Evolutionary conservation across 768 basidiomycete species (phyloP).

Genomic region (Leucosporidium yakuticum): DNA sequence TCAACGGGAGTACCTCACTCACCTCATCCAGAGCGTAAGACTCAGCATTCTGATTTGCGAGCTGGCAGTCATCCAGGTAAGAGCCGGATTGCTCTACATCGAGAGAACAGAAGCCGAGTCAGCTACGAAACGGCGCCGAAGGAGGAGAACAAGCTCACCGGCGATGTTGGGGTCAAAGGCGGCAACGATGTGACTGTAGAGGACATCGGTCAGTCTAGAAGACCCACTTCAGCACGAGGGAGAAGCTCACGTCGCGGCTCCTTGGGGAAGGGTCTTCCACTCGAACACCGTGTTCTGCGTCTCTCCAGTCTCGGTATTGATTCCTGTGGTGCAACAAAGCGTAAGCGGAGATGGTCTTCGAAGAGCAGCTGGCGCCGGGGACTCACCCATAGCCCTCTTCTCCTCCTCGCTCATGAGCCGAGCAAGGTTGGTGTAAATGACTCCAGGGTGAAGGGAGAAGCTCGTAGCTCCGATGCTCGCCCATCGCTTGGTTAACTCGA

Average conservation of each 20-base stretch:
- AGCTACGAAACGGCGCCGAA: background rate
- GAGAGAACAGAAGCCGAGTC: background rate
- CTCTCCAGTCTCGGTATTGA: background rate
- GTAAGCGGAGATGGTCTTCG: too few species aligned
- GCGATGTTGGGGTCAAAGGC: background rate
- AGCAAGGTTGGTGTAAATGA: background rate
- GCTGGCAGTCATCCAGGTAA: background rate
- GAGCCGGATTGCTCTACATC: background rate
- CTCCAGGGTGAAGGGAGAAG: background rate
- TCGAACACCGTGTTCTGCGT: background rate
- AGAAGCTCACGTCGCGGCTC: background rate
- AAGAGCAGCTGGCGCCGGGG: too few species aligned
- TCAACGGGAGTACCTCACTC: background rate
- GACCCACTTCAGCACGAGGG: too few species aligned
- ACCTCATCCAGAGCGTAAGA: background rate
- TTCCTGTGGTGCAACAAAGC: background rate
- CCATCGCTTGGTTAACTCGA: background rate
- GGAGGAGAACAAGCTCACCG: background rate
- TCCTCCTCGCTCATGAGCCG: background rate
- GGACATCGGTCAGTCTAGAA: too few species aligned
- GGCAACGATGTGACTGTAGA: constrained; percentile 2
- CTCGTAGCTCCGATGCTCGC: background rate
- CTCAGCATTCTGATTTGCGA: background rate
- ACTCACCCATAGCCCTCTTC: background rate
- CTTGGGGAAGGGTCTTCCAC: background rate